Evolutionary conservation across 306 rosid genomes (phyloP), one percentile per base, ranked within the genome.

Genomic region (Glycyrrhiza uralensis): DNA sequence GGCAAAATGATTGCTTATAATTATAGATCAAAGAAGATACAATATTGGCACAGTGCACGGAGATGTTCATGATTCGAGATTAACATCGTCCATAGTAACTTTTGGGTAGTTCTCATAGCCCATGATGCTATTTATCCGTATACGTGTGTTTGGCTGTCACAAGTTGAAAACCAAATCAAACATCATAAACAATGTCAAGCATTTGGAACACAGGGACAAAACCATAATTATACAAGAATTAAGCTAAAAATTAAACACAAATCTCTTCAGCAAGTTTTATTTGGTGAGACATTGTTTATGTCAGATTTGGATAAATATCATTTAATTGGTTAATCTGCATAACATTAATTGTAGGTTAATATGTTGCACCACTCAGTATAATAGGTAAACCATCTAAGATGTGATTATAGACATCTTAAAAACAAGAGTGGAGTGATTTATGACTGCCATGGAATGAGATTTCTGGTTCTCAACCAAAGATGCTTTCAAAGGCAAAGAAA

Each of bases 41-140:
- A 82, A 23, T 29, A 73, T 28, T 72, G 76, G 45, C 39, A 52
- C 29, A 75, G 68, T 41, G 28, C 71, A 70, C 28, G 9, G 9
- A 45, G 67, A 14, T 71, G 59, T 45, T 58, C 67, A 74, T 63
- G 72, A 52, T 18, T 66, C 61, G 14, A 5, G 0, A 1, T 39
- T 61, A 12, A 70, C 0, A 60, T 77, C 72, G 20, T 89, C 97
- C 30, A 91, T 84, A 6, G 97, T 89, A 41, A 81, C 83, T 11
- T 88, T 92, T 8, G 99, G 97, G 80, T 82, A 95, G 79, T 85
- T 82, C 84, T 95, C 90, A 70, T 95, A 95, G 73, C 97, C 97
- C 44, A 88, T 79, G 82, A 95, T 92, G 75, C 89, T 85, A 3
- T 92, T 89, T 81, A 95, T 89, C 87, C 93, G 76, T 28, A 95